Evolutionary conservation across 2,329 filamentous ascomycete genomes (phyloP).

Genomic region (Chrysosporium keratinophilum): DNA sequence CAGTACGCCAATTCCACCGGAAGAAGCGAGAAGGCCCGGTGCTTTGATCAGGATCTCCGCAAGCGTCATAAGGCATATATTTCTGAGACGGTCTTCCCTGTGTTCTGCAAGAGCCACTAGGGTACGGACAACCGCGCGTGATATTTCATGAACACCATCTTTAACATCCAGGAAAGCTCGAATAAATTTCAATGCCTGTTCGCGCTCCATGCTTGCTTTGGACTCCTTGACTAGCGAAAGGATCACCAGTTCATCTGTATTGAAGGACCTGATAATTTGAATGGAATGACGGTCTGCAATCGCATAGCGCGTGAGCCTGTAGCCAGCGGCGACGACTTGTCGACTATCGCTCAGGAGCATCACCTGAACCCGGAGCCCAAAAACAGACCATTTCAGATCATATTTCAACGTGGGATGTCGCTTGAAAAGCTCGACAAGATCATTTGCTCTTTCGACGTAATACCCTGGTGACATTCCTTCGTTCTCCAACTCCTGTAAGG

Average conservation of each 20-base stretch:
- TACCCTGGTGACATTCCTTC: constrained; percentile 86
- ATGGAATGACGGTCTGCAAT: constrained; percentile 86
- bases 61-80: constrained; percentile 85
- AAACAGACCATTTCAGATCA: constrained; percentile 90
- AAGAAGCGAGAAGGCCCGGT: constrained; percentile 66
- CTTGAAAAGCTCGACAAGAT: constrained; percentile 91
- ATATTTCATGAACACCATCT: constrained; percentile 78
- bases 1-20: constrained; percentile 75
- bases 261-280: constrained; percentile 72
- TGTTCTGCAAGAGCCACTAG: constrained; percentile 86
- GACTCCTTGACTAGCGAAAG: constrained; percentile 88
- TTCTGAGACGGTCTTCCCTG: constrained; percentile 69
- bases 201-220: constrained; percentile 92
- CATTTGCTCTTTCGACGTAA: constrained; percentile 87
- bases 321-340: constrained; percentile 90
- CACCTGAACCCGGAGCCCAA: constrained; percentile 83
- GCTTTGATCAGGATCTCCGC: constrained; percentile 85
- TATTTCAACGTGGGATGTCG: constrained; percentile 88
- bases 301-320: constrained; percentile 84
- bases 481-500: constrained; percentile 77
- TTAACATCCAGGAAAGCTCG: constrained; percentile 93
- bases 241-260: constrained; percentile 87
- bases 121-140: constrained; percentile 74
- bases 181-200: constrained; percentile 94
- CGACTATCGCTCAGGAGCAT: constrained; percentile 93